Evolutionary conservation across 306 rosid species (phyloP).

Genomic region (Lotus japonicus): DNA sequence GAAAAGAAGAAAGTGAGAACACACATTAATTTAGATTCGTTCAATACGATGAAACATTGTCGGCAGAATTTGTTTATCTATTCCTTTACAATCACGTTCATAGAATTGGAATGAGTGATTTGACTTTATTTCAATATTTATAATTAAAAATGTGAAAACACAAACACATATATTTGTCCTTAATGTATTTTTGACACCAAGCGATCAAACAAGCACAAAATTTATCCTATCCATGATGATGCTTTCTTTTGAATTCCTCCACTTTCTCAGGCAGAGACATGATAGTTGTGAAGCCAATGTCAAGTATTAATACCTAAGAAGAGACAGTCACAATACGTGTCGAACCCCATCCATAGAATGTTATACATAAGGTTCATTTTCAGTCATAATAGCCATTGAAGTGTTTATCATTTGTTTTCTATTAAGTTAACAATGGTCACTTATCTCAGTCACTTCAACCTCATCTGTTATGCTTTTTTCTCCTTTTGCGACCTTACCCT

Average conservation of each 20-base stretch:
- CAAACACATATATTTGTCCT: too few relatives aligned
- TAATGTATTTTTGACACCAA: background rate
- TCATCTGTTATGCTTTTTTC: conserved; percentile 1
- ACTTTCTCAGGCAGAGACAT: conserved; percentile 2
- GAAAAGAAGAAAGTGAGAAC: too few relatives aligned
- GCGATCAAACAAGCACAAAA: background rate
- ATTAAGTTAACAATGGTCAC: background rate
- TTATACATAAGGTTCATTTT: background rate
- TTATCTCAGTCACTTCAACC: conserved; percentile 22
- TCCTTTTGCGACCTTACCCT: background rate
- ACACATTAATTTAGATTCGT: too few relatives aligned
- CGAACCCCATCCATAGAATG: conserved; percentile 5
- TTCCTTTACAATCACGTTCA: too few relatives aligned
- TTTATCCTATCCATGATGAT: conserved; percentile 8
- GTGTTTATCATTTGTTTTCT: background rate
- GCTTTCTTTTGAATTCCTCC: conserved; percentile 11
- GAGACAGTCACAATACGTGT: conserved; percentile 25
- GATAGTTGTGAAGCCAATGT: conserved; percentile 10
- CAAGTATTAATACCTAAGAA: background rate
- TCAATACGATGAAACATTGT: too few relatives aligned
- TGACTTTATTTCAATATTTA: too few relatives aligned
- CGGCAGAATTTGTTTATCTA: too few relatives aligned
- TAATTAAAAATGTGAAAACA: too few relatives aligned
- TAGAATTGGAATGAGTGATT: too few relatives aligned
- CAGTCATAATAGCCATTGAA: conserved; percentile 8